Evolutionary conservation across 1,139 yeast species (phyloP).

Genomic region (Nadsonia commutata): DNA sequence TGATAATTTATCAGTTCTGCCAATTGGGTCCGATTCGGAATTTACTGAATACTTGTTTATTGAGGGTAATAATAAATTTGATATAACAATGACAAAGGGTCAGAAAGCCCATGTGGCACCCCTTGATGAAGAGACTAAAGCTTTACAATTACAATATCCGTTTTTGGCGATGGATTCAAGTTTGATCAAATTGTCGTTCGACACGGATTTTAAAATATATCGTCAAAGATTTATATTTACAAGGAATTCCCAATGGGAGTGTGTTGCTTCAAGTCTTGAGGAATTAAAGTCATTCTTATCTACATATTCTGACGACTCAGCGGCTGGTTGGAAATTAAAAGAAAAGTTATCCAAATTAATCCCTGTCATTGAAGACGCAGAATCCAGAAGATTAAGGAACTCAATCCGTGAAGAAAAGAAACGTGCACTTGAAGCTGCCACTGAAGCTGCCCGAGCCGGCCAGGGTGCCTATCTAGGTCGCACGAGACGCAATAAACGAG

Average conservation of each 20-base stretch:
- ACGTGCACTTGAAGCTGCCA: background rate
- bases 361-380: background rate
- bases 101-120: background rate
- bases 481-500: background rate
- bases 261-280: background rate
- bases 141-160: background rate
- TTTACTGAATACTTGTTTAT: background rate
- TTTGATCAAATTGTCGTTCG: background rate
- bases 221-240: background rate
- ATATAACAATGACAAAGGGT: background rate
- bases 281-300: background rate
- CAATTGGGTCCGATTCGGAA: background rate
- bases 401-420: background rate
- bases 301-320: background rate
- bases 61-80: background rate
- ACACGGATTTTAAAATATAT: background rate
- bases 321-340: background rate
- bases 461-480: background rate
- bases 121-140: background rate
- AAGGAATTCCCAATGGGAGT: background rate
- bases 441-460: background rate
- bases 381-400: background rate
- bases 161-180: background rate
- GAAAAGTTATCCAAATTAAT: background rate
- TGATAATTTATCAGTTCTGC: background rate